A percentile compares a stretch with the other conserved stretches of the same genome.
Evolutionary conservation across 1,139 yeast species (phyloP).

Genomic region (Meyerozyma carpophila): DNA sequence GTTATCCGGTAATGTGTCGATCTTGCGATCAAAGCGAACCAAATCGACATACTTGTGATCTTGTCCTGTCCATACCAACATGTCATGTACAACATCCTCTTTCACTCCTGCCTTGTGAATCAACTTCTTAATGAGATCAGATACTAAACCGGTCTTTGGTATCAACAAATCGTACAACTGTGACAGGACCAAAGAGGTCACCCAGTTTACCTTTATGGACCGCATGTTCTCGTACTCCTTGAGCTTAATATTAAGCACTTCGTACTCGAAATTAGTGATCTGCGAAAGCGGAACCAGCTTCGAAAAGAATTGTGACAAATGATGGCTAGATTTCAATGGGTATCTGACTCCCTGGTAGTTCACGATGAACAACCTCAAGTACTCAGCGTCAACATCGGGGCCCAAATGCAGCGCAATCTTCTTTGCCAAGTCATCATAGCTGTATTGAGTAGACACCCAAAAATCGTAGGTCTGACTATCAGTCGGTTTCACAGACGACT

Average conservation of each 20-base stretch:
- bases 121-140: conserved; percentile 52
- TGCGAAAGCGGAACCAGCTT: conserved; percentile 44
- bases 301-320: conserved; percentile 43
- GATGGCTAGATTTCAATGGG: conserved; percentile 38
- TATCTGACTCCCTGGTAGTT: conserved; percentile 50
- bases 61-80: conserved; percentile 56
- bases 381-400: conserved; percentile 49
- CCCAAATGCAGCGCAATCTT: conserved; percentile 50
- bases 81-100: conserved; percentile 40
- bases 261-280: conserved; percentile 58
- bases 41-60: conserved; percentile 36
- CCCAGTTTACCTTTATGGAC: conserved; percentile 58
- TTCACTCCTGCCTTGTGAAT: conserved; percentile 51
- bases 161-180: conserved; percentile 68
- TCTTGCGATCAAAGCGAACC: conserved; percentile 31
- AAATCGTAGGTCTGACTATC: conserved; percentile 42
- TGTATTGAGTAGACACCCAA: conserved; percentile 63
- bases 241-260: conserved; percentile 67
- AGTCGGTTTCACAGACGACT: background rate
- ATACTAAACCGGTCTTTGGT: conserved; percentile 54
- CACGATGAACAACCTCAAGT: conserved; percentile 60
- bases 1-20: conserved; percentile 29
- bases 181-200: conserved; percentile 56
- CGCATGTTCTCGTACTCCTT: conserved; percentile 75
- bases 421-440: conserved; percentile 55